A percentile compares a stretch with the other conserved stretches of the same genome.
Evolutionary conservation across 2,329 filamentous ascomycete genomes (phyloP).

Genomic region (Drechmeria coniospora): DNA sequence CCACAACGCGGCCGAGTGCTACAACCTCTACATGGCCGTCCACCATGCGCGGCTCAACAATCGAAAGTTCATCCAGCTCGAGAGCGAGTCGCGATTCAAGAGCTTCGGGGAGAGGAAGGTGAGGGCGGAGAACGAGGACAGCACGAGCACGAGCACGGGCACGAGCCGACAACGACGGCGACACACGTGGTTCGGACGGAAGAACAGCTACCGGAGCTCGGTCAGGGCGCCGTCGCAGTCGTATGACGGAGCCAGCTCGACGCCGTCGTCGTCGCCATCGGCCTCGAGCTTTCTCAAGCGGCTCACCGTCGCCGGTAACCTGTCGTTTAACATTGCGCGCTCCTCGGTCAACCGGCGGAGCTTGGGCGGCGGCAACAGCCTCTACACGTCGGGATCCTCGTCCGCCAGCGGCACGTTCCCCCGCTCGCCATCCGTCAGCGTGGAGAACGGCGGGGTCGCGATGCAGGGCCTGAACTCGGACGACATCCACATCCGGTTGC

Average conservation of each 20-base stretch:
- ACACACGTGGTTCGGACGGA: constrained; percentile 45
- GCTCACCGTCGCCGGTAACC: constrained; percentile 54
- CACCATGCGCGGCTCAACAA: constrained; percentile 86
- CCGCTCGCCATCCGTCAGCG: constrained; percentile 42
- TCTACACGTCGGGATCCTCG: constrained; percentile 45
- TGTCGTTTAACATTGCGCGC: constrained; percentile 65
- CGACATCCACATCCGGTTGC: constrained; percentile 75
- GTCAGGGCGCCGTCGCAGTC: constrained; percentile 48
- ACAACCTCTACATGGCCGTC: constrained; percentile 68
- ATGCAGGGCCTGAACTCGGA: constrained; percentile 46
- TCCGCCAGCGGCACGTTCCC: constrained; percentile 33
- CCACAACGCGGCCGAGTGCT: constrained; percentile 59
- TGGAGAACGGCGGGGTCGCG: constrained; percentile 32
- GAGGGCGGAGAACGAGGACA: constrained; percentile 31
- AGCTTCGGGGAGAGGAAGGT: constrained; percentile 47
- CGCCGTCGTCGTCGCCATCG: constrained; percentile 41
- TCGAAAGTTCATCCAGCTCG: constrained; percentile 62
- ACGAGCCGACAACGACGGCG: too few relatives aligned
- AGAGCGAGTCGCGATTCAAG: constrained; percentile 54
- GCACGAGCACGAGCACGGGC: too few relatives aligned
- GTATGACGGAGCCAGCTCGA: constrained; percentile 59
- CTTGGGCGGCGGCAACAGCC: constrained; percentile 38
- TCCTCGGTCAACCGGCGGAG: constrained; percentile 52
- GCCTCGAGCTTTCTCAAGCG: constrained; percentile 69
- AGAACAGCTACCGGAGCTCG: constrained; percentile 50